These are phyloP conservation scores for Hypoxylon sp. DNA, from an alignment of 2,329 filamentous ascomycete genomes.

Conservation along the genomic window DNA sequence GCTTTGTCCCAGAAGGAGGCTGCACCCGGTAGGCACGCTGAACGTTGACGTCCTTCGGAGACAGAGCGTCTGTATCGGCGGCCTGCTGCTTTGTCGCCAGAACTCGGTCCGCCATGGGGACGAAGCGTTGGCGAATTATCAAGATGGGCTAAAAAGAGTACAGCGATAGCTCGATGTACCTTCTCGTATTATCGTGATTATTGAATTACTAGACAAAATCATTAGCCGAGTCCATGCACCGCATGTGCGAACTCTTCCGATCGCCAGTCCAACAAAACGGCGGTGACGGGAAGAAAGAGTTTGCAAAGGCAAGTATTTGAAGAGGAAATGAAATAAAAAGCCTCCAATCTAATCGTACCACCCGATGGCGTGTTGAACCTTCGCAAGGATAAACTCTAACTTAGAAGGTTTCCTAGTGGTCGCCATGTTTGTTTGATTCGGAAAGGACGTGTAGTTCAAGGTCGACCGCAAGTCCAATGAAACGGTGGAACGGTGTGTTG, in stretches of 20 bases:
- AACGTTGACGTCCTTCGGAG: constrained; percentile 70
- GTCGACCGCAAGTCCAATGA: background rate
- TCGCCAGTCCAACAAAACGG: no score
- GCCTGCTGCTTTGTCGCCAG: constrained; percentile 60
- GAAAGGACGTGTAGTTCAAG: constrained; percentile 9
- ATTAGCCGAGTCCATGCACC: constrained; percentile 18
- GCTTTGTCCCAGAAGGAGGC: constrained; percentile 59
- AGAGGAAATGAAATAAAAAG: background rate
- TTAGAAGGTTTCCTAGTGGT: background rate
- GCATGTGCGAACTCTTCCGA: background rate
- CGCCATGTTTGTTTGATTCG: background rate
- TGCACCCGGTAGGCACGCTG: constrained; percentile 54
- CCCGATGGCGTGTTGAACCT: background rate
- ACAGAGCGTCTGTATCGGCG: constrained; percentile 69
- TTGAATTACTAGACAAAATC: constrained; percentile 14
- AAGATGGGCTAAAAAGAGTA: constrained; percentile 20
- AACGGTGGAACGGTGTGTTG: background rate
- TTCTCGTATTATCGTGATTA: constrained; percentile 19
- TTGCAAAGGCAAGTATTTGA: background rate
- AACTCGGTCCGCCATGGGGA: constrained; percentile 57
- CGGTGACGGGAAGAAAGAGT: background rate
- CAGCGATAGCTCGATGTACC: constrained; percentile 19
- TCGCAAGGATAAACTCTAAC: constrained; percentile 5
- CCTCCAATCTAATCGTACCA: background rate
- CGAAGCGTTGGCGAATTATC: constrained; percentile 15